Conservation (phyloP, 2,329 filamentous ascomycete species). For the Aureobasidium subglaciale region DNA sequence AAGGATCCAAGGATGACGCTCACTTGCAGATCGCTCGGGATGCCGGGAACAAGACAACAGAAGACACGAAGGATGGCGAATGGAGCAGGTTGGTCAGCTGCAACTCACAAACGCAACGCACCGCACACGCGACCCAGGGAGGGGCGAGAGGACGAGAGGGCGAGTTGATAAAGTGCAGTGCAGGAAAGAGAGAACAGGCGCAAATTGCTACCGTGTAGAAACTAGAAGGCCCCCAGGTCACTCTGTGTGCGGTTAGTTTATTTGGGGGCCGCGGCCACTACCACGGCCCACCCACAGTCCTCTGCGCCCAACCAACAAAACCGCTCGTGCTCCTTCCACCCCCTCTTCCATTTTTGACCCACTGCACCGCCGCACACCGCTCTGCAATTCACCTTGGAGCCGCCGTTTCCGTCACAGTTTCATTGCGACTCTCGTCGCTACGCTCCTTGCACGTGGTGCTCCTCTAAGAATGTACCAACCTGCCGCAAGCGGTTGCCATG, state of each 20-base stretch:
- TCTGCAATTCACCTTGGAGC: background rate
- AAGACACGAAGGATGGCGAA: background rate
- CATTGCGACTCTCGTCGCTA: background rate
- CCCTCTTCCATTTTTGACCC: background rate
- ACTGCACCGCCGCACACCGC: constrained; percentile 1
- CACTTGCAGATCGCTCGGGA: constrained; percentile 11
- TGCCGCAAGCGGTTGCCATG: background rate
- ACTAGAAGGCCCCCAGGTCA: constrained; percentile 2
- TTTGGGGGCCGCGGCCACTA: background rate
- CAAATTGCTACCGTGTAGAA: constrained; percentile 7
- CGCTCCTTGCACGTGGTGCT: background rate
- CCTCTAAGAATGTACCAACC: background rate
- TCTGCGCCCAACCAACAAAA: background rate
- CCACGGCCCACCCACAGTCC: constrained; percentile 4
- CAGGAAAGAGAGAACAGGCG: background rate
- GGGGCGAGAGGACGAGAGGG: constrained; percentile 9
- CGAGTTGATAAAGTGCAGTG: constrained; percentile 13
- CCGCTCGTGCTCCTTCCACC: constrained; percentile 3
- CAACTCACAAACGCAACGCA: constrained; percentile 9
- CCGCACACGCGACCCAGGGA: constrained; percentile 13
- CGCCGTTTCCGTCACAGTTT: constrained; percentile 11
- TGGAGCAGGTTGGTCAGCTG: background rate
- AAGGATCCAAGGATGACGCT: constrained; percentile 13
- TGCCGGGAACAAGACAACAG: background rate
- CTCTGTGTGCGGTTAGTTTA: constrained; percentile 2